Evolutionary conservation across 495 filamentous ascomycete species (phyloP).

Genomic region (Cercophora samala): DNA sequence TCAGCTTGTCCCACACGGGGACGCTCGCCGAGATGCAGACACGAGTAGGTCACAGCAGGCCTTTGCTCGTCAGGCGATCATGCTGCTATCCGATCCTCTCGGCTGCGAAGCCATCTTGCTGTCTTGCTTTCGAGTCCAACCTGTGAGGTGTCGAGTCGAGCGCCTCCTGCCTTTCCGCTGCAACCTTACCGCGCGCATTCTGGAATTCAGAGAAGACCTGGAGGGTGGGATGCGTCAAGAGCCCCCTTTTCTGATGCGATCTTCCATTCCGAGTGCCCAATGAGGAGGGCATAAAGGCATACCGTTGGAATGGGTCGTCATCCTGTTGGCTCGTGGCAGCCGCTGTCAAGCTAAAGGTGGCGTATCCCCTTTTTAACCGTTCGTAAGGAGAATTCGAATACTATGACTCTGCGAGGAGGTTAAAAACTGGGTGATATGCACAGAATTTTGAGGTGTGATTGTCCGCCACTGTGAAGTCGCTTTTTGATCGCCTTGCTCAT

Average conservation of each 20-base stretch:
- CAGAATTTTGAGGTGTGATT: background rate
- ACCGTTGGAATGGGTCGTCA: conserved; percentile 15
- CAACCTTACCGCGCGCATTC: background rate
- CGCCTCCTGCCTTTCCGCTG: background rate
- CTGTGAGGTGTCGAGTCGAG: background rate
- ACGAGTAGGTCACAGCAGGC: conserved; percentile 17
- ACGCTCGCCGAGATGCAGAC: conserved; percentile 9
- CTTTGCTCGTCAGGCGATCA: conserved; percentile 10
- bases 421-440: background rate
- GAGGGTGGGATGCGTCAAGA: background rate
- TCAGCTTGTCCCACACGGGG: background rate
- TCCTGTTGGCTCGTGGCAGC: conserved; percentile 19
- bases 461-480: background rate
- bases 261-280: conserved; percentile 4
- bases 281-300: background rate
- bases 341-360: conserved; percentile 5
- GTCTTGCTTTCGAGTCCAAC: background rate
- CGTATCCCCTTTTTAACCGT: background rate
- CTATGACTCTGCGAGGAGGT: background rate
- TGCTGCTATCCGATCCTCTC: conserved; percentile 15
- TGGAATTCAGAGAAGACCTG: conserved; percentile 1
- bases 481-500: background rate
- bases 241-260: background rate
- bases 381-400: background rate
- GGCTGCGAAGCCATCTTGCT: background rate